Percentiles rank a stretch among this genome's conserved stretches.
Evolutionary conservation across 352 stramenopile genomes (phyloP).

Genomic region (Pythium coloratum): DNA sequence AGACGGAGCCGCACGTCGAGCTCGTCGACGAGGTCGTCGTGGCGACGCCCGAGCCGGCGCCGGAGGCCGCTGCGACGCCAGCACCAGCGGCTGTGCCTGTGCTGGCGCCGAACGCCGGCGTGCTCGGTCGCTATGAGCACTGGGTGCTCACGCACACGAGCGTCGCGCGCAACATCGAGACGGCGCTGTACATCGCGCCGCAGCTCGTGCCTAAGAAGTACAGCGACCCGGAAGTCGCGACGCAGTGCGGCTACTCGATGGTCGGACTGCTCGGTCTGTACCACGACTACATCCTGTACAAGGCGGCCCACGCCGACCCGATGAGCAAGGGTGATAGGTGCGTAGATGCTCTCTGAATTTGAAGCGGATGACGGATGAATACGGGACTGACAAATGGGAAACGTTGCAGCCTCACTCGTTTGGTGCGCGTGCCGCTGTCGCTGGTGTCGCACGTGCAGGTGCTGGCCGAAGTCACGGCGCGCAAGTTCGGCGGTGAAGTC

Average conservation of each 20-base stretch:
- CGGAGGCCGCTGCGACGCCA: neutral
- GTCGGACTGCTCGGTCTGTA: conserved; percentile 76
- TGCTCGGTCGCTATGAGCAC: conserved; percentile 53
- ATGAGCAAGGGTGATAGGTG: conserved; percentile 15
- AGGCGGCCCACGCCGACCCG: conserved; percentile 31
- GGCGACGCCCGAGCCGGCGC: conserved; percentile 19
- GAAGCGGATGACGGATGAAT: neutral
- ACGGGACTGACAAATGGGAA: neutral
- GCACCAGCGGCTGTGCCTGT: neutral
- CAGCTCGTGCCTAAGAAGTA: conserved; percentile 74
- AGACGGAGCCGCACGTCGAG: conserved; percentile 7
- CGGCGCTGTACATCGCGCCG: conserved; percentile 71
- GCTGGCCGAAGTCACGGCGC: conserved; percentile 70
- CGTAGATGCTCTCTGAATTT: neutral
- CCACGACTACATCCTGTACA: conserved; percentile 84
- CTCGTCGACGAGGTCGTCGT: neutral
- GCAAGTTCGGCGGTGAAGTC: conserved; percentile 65
- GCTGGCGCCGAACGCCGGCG: conserved; percentile 12
- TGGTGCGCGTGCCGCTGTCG: conserved; percentile 71
- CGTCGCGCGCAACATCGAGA: conserved; percentile 76
- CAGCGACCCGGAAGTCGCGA: conserved; percentile 62
- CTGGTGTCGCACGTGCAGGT: conserved; percentile 82
- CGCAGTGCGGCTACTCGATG: conserved; percentile 77
- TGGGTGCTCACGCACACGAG: conserved; percentile 65
- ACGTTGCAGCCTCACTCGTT: conserved; percentile 44